Conservation (phyloP, 768 basidiomycete species). For the Pulveroboletus sp. region DNA sequence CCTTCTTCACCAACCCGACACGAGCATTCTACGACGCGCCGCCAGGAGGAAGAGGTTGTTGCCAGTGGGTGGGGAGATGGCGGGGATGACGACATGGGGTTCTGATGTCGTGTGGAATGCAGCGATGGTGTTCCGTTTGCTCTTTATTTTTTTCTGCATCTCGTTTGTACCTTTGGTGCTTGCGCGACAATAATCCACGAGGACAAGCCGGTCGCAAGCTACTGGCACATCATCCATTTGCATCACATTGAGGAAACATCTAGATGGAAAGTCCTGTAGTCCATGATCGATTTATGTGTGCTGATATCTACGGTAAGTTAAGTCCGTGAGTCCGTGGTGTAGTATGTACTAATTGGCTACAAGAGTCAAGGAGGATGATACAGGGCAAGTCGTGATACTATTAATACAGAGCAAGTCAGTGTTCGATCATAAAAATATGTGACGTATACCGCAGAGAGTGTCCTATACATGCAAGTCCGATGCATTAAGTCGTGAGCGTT, state of each 20-base stretch:
- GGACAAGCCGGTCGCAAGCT: constrained; percentile 9
- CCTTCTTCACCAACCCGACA: constrained; percentile 13
- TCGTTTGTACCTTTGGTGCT: constrained; percentile 13
- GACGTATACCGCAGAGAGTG: background rate
- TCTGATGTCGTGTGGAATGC: constrained; percentile 31
- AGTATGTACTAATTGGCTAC: constrained; percentile 1
- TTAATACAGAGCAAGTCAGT: constrained; percentile 1
- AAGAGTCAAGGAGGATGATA: constrained; percentile 2
- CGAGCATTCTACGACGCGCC: constrained; percentile 30
- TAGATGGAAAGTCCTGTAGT: background rate
- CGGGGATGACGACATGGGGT: constrained; percentile 73
- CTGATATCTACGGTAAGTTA: background rate
- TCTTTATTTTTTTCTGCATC: background rate
- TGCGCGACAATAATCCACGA: constrained; percentile 10
- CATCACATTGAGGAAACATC: background rate
- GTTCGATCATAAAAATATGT: background rate
- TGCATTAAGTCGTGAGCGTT: background rate
- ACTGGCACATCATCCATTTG: constrained; percentile 6
- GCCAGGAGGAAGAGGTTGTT: constrained; percentile 58
- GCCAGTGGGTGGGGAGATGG: constrained; percentile 70
- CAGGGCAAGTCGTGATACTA: constrained; percentile 4
- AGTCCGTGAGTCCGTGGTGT: constrained; percentile 5
- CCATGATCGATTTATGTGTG: background rate
- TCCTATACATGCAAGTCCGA: constrained; percentile 1
- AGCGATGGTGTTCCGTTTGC: constrained; percentile 1